Conservation (phyloP, 129 eudicot species). For the Flaveria robusta region DNA sequence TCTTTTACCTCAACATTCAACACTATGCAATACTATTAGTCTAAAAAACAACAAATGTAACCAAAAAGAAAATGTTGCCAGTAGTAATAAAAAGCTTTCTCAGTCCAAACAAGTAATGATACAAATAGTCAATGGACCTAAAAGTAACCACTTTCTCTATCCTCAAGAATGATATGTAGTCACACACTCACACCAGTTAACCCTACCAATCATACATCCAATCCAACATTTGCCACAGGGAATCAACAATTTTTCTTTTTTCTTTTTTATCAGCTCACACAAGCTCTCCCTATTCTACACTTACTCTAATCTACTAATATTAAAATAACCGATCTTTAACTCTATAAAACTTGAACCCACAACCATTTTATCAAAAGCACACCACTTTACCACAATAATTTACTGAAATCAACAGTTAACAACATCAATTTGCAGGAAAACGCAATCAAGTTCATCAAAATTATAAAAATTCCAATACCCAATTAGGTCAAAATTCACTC, state of each 20-base stretch:
- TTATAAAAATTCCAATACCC: neutral
- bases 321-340: too few species aligned
- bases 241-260: neutral
- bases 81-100: neutral
- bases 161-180: neutral
- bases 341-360: too few species aligned
- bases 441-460: neutral
- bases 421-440: too few species aligned
- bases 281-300: too few species aligned
- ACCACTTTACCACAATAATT: too few species aligned
- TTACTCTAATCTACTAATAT: too few species aligned
- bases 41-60: neutral
- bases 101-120: constrained; percentile 7
- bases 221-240: neutral
- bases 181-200: neutral
- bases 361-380: neutral
- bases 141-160: constrained; percentile 6
- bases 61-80: neutral
- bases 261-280: too few species aligned
- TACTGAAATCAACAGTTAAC: neutral
- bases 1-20: neutral
- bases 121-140: neutral
- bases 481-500: neutral
- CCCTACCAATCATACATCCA: constrained; percentile 7
- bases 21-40: neutral